phyloP scores from a whole-genome alignment of 257 asterid genomes.

The Primulina tabacum region DNA sequence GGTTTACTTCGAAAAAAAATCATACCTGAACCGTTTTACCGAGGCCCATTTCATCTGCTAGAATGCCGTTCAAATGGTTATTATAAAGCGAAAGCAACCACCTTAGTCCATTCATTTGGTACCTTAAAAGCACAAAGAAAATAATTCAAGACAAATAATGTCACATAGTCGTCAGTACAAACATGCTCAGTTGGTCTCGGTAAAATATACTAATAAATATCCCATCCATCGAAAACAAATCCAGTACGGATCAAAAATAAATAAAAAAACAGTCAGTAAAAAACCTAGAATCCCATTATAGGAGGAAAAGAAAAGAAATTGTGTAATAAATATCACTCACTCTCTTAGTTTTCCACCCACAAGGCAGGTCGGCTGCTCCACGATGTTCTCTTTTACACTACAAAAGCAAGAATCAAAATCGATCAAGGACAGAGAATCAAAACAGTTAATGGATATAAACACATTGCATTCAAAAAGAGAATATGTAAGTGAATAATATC shows the following conservation, averaged over 20 bases:
- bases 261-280: not conserved
- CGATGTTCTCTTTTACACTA: slow-evolving; percentile 82
- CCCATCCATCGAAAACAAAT: no score
- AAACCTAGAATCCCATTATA: not conserved
- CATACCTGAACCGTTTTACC: slow-evolving; percentile 99
- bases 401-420: slow-evolving; percentile 27
- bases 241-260: not conserved
- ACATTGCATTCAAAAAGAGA: slow-evolving; percentile 5
- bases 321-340: slow-evolving; percentile 46
- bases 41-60: slow-evolving; percentile 99
- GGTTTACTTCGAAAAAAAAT: slow-evolving; percentile 18
- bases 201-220: no score
- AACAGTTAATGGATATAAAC: slow-evolving; percentile 1
- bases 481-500: slow-evolving; percentile 8
- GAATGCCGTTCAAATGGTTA: slow-evolving; percentile 96
- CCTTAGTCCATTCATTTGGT: slow-evolving; percentile 98
- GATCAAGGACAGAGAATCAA: slow-evolving; percentile 19
- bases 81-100: slow-evolving; percentile 98
- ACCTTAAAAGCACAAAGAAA: slow-evolving; percentile 48
- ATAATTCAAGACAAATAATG: slow-evolving; percentile 23
- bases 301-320: slow-evolving; percentile 5
- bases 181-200: no score
- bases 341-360: slow-evolving; percentile 92
- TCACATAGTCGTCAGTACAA: not conserved
- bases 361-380: slow-evolving; percentile 75